Evolutionary conservation across 768 basidiomycete species (phyloP), one percentile per base, ranked within the genome.

Genomic region (Pleurotus cornucopiae): DNA sequence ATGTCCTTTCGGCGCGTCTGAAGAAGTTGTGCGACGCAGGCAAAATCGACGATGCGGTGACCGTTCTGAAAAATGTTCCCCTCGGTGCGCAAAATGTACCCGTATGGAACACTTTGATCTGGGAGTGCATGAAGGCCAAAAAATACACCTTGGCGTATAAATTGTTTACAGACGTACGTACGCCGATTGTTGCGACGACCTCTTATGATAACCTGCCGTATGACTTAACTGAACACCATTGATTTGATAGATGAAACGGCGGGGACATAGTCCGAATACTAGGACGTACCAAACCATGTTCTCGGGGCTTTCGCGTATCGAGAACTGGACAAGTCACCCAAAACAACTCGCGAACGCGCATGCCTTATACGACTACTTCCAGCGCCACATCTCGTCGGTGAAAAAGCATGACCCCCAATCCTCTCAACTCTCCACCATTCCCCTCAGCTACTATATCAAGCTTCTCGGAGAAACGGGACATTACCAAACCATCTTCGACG

Each of bases 21-120:
- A 82, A 79, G 63, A 80, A 76, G 59, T 73, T 88, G 5, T 82
- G 81, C 54, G 73, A 78, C 9, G 66, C 71, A 9, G 82, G 79
- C 9, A 76, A 85, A 52, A 41, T 89, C 34, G 82, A 86, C 52
- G 77, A 76, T 2, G 91, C 91, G 0, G 75, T 89, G 3, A 65
- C 73, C 21, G 79, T 84, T 69, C 75, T 94, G n/a, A 81, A 86
- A 63, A 82, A 77, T 39, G 73, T 84, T 16, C 89, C 91, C 20
- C 71, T 81, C 47, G 88, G 86, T 60, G 85, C 89, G 0, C 87
- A 89, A 64, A 92, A 91, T 60, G 73, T 81, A 1, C 75, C 78
- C 9, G 84, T 87, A 5, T 94, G 91, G 91, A 91, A 91, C 60
- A 89, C 85, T 2, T 66, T 93, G 62, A 85, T 94, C 39, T 82